Evolutionary conservation across 306 rosid genomes (phyloP).

Genomic region (Psophocarpus tetragonolobus): DNA sequence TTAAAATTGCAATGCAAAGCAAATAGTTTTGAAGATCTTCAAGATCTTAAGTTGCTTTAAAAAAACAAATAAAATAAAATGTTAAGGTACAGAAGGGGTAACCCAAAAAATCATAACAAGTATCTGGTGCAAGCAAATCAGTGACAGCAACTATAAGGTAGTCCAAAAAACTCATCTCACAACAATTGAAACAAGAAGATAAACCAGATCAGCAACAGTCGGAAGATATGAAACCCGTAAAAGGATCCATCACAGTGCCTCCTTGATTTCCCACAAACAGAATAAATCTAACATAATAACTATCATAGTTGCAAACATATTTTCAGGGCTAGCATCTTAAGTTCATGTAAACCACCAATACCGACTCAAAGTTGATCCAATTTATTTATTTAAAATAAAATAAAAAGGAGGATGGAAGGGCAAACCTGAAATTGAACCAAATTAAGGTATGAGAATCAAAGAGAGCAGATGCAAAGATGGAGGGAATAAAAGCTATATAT

Average conservation of each 20-base stretch:
- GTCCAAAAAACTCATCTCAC: constrained; percentile 15
- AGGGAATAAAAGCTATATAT: not conserved
- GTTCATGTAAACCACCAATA: not conserved
- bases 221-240: constrained; percentile 14
- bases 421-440: constrained; percentile 51
- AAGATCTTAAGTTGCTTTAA: too few species aligned
- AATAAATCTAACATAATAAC: not conserved
- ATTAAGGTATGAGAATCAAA: constrained; percentile 34
- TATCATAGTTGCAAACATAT: not conserved
- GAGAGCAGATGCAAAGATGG: not conserved
- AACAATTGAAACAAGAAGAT: not conserved
- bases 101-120: constrained; percentile 13
- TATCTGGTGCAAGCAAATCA: constrained; percentile 13
- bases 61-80: too few species aligned
- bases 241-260: not conserved
- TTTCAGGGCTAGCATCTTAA: not conserved
- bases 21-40: not conserved
- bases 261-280: not conserved
- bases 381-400: not conserved
- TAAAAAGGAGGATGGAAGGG: not conserved
- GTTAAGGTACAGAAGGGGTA: not conserved
- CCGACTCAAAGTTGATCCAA: not conserved
- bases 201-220: constrained; percentile 26
- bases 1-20: constrained; percentile 13
- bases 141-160: constrained; percentile 12